phyloP scores from a whole-genome alignment of 768 basidiomycete genomes.

The Gelatoporia subvermispora region DNA sequence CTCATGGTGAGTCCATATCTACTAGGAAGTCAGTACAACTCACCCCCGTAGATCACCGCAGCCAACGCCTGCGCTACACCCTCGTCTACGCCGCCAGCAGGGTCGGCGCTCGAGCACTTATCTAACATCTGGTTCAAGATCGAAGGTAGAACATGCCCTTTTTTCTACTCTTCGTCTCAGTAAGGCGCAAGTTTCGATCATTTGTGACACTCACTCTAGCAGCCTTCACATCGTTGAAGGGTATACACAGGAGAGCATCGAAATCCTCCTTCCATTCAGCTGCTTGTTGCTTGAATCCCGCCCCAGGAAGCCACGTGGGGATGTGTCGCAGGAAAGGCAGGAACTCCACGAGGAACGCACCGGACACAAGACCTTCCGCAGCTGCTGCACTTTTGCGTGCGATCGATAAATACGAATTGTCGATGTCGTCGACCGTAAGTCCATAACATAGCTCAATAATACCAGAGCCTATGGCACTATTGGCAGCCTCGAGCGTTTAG shows the following conservation, averaged over 20 bases:
- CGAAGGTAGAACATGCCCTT: too few relatives aligned
- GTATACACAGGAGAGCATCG: constrained; percentile 6
- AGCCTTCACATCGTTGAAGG: constrained; percentile 7
- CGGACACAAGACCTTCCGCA: constrained; percentile 31
- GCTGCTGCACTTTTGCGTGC: constrained; percentile 2
- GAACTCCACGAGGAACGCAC: constrained; percentile 41
- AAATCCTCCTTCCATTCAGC: neutral
- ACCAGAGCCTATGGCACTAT: neutral
- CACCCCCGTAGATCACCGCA: constrained; percentile 8
- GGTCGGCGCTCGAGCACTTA: too few relatives aligned
- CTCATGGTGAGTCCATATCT: neutral
- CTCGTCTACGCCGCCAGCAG: too few relatives aligned
- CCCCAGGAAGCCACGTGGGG: constrained; percentile 20
- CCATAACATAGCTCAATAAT: neutral
- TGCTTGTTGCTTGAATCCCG: constrained; percentile 11
- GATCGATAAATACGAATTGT: constrained; percentile 2
- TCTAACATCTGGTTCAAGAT: too few relatives aligned
- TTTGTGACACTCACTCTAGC: constrained; percentile 3
- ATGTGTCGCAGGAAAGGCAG: constrained; percentile 19
- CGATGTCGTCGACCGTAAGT: neutral
- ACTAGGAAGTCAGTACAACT: neutral
- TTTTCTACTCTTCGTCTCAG: too few relatives aligned
- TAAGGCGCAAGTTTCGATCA: too few relatives aligned
- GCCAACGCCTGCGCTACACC: neutral
- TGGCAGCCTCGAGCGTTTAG: neutral